Evolutionary conservation across 2,329 filamentous ascomycete genomes (phyloP), one percentile per base, ranked within the genome.

Genomic region (Colletotrichum scovillei): DNA sequence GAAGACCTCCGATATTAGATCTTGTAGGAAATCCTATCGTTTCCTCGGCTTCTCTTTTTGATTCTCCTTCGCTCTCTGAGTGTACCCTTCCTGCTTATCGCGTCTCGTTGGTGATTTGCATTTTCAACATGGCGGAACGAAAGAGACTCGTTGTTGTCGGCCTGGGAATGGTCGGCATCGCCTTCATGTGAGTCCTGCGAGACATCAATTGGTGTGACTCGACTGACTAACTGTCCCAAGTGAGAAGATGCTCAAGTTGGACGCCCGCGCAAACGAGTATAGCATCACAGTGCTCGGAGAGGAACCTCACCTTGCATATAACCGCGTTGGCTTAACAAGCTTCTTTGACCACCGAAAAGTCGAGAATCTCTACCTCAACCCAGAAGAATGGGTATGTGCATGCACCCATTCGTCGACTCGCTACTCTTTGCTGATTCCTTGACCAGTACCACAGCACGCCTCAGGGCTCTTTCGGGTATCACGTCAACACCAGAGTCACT

Each of bases 101-200:
- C 46, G 32, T 52, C 26, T 71, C 35, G 5, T 26, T 30, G 30
- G 49, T 55, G 66, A 59, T 58, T 57, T 64, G 49, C 52, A 32
- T 60, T 53, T 60, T 35, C 24, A 42, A 58, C 42, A 75, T 93
- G 87, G 74, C 79, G 4, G 75, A 84, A 73, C 85, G 90, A 74
- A 94, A 94, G 81, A 91, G 88, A 79, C 84, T 97, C 46, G 94
- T 97, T 2, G 91, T 97, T 49, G 94, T 97, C 52, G 95, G 95
- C 11, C 83, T 98, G 83, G 95, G 95, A 2, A 98, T 98, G 95
- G 95, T 98, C 57, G 94, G 93, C 52, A 93, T 97, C 77, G 92
- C 93, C 55, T 96, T 97, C 81, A 94, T 97, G 93, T 96, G 84
- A 87, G 92, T 87, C 24, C 11, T 16, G 38, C 32, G 9, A 11